phyloP scores from a whole-genome alignment of 352 stramenopile genomes.

The Phytophthora megakarya region DNA sequence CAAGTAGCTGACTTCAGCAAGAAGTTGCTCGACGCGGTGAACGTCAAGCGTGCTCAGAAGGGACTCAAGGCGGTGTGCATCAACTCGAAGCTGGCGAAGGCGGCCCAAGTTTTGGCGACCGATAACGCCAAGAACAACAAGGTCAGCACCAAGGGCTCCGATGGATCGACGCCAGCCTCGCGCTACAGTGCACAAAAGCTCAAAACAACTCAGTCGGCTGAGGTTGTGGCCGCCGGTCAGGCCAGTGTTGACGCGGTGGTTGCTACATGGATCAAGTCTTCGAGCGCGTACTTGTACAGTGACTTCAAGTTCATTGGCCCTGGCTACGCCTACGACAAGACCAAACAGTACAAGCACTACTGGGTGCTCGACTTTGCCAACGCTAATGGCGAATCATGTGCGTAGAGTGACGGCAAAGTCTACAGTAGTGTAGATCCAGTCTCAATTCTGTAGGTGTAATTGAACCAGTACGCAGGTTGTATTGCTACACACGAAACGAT shows the following conservation, averaged over 20 bases:
- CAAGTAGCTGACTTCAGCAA: conserved; percentile 45
- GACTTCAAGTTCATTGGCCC: conserved; percentile 36
- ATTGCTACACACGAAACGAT: not conserved
- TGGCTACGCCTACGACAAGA: conserved; percentile 33
- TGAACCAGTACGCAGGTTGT: not conserved
- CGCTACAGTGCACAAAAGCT: conserved; percentile 36
- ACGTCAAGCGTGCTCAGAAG: conserved; percentile 42
- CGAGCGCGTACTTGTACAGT: conserved; percentile 39
- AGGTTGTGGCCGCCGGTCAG: conserved; percentile 53
- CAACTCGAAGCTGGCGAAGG: conserved; percentile 39
- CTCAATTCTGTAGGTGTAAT: not conserved
- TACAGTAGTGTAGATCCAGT: not conserved
- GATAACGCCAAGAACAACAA: conserved; percentile 37
- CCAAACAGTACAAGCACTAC: conserved; percentile 36
- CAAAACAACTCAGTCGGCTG: conserved; percentile 23
- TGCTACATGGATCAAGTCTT: conserved; percentile 47
- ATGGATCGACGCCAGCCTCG: conserved; percentile 35
- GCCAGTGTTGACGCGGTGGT: conserved; percentile 33
- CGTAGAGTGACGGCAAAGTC: conserved; percentile 2
- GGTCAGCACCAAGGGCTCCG: conserved; percentile 34
- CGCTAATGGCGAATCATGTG: conserved; percentile 18
- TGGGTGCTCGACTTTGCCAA: conserved; percentile 40
- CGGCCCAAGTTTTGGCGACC: conserved; percentile 28
- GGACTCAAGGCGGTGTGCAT: conserved; percentile 41
- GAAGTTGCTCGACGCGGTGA: conserved; percentile 41